phyloP scores from a whole-genome alignment of 2,329 filamentous ascomycete species.

The Emmonsiellopsis sp. region DNA sequence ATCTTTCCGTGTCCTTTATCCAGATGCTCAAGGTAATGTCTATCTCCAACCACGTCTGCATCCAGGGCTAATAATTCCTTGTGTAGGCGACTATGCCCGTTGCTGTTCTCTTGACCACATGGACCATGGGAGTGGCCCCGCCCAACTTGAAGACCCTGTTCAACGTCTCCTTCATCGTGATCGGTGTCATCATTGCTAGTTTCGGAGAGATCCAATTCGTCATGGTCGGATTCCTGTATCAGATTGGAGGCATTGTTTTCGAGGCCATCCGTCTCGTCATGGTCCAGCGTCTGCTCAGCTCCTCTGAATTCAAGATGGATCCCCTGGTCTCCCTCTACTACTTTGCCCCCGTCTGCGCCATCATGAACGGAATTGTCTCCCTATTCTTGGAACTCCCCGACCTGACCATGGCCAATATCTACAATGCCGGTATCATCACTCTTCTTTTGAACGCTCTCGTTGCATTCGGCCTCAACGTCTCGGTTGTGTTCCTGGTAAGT shows the following conservation, averaged over 20 bases:
- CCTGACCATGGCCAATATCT: slow-evolving; percentile 58
- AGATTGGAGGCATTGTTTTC: slow-evolving; percentile 66
- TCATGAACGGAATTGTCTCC: slow-evolving; percentile 67
- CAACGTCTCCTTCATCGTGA: slow-evolving; percentile 89
- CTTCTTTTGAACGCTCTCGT: slow-evolving; percentile 66
- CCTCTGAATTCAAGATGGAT: slow-evolving; percentile 76
- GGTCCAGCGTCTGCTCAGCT: slow-evolving; percentile 73
- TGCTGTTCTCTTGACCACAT: slow-evolving; percentile 80
- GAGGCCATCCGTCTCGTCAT: slow-evolving; percentile 75
- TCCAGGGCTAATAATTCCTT: background rate
- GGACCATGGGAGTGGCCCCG: slow-evolving; percentile 74
- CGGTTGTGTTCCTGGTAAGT: slow-evolving; percentile 75
- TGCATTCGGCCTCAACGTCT: slow-evolving; percentile 72
- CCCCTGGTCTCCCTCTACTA: slow-evolving; percentile 83
- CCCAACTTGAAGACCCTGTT: slow-evolving; percentile 78
- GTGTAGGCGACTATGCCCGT: slow-evolving; percentile 82
- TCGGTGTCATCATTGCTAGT: slow-evolving; percentile 90
- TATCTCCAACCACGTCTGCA: slow-evolving; percentile 11
- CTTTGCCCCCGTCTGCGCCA: slow-evolving; percentile 73
- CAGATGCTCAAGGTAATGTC: slow-evolving; percentile 93
- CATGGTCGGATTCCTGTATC: slow-evolving; percentile 54
- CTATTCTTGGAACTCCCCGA: slow-evolving; percentile 58
- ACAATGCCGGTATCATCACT: slow-evolving; percentile 54
- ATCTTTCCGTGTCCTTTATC: slow-evolving; percentile 92
- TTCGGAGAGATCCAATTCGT: slow-evolving; percentile 91